Evolutionary conservation across 306 rosid species (phyloP).

Genomic region (Lablab purpureus): DNA sequence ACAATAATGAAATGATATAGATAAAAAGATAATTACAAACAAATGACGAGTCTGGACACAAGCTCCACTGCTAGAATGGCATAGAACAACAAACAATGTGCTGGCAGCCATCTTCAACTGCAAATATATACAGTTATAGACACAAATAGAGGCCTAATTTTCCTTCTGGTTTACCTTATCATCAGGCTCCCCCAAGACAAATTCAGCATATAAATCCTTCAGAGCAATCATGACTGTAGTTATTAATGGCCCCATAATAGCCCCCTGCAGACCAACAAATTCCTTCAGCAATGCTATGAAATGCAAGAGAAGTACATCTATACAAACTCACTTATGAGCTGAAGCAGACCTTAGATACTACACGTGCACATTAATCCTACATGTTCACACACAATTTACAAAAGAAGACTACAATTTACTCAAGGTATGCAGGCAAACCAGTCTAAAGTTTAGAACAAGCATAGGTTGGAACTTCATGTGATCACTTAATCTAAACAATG

Average conservation of each 20-base stretch:
- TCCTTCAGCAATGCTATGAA: constrained; percentile 16
- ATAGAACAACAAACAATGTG: constrained; percentile 46
- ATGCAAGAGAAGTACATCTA: constrained; percentile 1
- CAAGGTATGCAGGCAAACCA: constrained; percentile 7
- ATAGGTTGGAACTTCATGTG: not conserved
- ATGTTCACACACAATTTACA: not conserved
- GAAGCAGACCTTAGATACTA: not conserved
- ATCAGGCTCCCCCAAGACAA: constrained; percentile 63
- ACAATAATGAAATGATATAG: constrained; percentile 21
- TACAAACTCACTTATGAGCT: not conserved
- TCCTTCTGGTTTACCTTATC: constrained; percentile 45
- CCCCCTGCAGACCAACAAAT: constrained; percentile 62
- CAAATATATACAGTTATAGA: constrained; percentile 32
- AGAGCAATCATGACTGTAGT: constrained; percentile 84
- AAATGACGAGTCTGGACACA: constrained; percentile 30
- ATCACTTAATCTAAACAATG: constrained; percentile 6
- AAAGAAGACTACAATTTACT: not conserved
- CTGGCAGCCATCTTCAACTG: not conserved
- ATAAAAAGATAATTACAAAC: constrained; percentile 26
- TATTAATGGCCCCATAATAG: constrained; percentile 86
- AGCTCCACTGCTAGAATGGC: constrained; percentile 25
- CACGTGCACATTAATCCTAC: constrained; percentile 3
- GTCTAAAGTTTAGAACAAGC: not conserved
- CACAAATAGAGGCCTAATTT: constrained; percentile 25
- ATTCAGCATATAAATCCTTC: constrained; percentile 76